Base-by-base conservation (phyloP, 1,284 basidiomycete genomes). In the Tilletiaria anomala region DNA sequence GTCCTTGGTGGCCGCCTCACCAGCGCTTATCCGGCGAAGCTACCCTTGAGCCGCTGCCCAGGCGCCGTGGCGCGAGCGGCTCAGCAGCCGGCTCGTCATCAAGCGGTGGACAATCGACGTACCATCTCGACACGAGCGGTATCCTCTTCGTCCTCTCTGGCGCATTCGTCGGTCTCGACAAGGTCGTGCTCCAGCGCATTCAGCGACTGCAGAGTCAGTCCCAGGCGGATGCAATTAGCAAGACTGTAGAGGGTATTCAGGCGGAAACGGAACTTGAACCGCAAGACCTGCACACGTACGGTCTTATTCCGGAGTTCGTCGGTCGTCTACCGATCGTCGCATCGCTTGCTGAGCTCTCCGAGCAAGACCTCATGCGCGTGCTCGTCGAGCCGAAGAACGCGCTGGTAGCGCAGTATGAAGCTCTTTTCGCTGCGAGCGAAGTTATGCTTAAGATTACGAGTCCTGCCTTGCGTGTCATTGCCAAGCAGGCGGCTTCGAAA, bases 161-260 rank as follows among this genome's bases (percentile, higher is more conserved):
- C 0, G 88, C 88, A 0, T 94, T 94, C 62, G 87, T 93, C 10
- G 89, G 89, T 1, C 70, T 94, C 35, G 88, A 94, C 24, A 76
- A 73, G 37, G 72, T 93, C 21, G 78, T 58, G 12, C 42, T 32
- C 0, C 39, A 24, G 11, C 45, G 55, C 2, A 20, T 55, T 4
- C 35, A 71, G 75, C 47, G 57, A 69, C 17, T 61, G 68, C 0
- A 75, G 76, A 42, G 51, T 76, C 29, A 34, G n/a, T 18, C 22
- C 12, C 18, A 23, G 6, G 17, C n/a, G 12, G 42, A 20, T 5
- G 39, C 18, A 18, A 37, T 53, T 4, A 39, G 48, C 5, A 8
- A 41, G 2, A 42, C 34, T 5, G 21, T 39, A 35, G 47, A 37
- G 18, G 35, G 43, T 39, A 18, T 18, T 32, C n/a, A n/a, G n/a